A percentile compares a stretch with the other conserved stretches of the same genome.
Evolutionary conservation across 2,329 filamentous ascomycete genomes (phyloP).

Genomic region (Fusarium luffae): DNA sequence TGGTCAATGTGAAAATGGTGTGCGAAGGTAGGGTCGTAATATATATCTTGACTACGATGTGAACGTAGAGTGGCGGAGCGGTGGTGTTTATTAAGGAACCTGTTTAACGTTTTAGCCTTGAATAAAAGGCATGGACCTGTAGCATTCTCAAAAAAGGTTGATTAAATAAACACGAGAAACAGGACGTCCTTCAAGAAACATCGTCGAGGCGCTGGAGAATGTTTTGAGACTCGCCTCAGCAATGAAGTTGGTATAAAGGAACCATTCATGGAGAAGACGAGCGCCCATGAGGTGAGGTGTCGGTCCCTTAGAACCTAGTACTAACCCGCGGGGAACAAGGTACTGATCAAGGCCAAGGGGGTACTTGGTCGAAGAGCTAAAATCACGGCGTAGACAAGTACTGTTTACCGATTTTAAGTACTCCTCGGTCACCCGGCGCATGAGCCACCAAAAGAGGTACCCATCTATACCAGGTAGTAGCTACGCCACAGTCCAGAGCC

Average conservation of each 20-base stretch:
- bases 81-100: conserved; percentile 14
- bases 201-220: conserved; percentile 12
- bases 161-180: conserved; percentile 26
- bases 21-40: conserved; percentile 6
- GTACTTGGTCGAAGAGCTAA: conserved; percentile 3
- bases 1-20: neutral
- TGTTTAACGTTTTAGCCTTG: conserved; percentile 29
- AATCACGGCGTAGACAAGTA: conserved; percentile 5
- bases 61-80: conserved; percentile 35
- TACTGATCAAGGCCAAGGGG: neutral
- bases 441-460: conserved; percentile 35
- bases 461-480: neutral
- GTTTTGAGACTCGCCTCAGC: neutral
- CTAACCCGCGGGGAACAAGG: conserved; percentile 35
- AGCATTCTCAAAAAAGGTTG: conserved; percentile 27
- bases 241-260: conserved; percentile 37
- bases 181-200: conserved; percentile 17
- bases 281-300: conserved; percentile 28
- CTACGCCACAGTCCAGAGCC: conserved; percentile 38
- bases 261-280: conserved; percentile 32
- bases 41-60: conserved; percentile 22
- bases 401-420: conserved; percentile 12
- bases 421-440: conserved; percentile 7
- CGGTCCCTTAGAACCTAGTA: conserved; percentile 4
- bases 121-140: conserved; percentile 17